These are phyloP conservation scores for Buxus sempervirens DNA, from an alignment of 164 flowering plant genomes.

Conservation along the genomic window DNA sequence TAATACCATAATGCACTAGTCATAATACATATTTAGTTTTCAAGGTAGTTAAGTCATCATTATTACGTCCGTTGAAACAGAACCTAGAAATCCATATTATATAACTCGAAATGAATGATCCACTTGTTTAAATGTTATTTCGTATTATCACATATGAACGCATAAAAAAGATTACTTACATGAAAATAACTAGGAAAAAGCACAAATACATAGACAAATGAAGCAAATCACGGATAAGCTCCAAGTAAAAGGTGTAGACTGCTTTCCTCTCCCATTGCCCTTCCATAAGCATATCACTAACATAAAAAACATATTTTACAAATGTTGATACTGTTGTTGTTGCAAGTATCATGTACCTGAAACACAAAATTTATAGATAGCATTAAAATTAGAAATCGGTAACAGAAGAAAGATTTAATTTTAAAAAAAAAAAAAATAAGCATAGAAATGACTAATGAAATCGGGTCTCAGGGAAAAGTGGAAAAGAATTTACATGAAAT, in stretches of 20 bases:
- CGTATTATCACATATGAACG: not conserved
- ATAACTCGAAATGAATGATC: not conserved
- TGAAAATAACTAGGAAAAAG: constrained; percentile 89
- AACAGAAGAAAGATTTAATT: not conserved
- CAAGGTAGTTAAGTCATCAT: not conserved
- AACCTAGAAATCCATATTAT: not conserved
- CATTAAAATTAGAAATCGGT: not conserved
- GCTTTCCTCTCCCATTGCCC: constrained; percentile 99
- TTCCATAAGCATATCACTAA: constrained; percentile 97
- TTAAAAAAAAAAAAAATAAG: not conserved
- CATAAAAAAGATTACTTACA: constrained; percentile 54
- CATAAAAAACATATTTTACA: constrained; percentile 88
- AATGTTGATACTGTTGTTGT: constrained; percentile 86
- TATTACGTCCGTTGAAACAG: not conserved
- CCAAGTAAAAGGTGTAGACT: constrained; percentile 95
- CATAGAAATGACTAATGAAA: too few relatives aligned
- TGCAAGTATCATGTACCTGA: constrained; percentile 95
- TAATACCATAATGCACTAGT: too few relatives aligned
- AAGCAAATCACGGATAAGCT: constrained; percentile 88
- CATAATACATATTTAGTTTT: not conserved
- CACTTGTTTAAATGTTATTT: not conserved
- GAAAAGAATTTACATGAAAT: too few relatives aligned
- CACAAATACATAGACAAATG: constrained; percentile 95
- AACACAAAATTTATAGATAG: constrained; percentile 9
- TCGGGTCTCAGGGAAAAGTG: too few relatives aligned